Evolutionary conservation across 805 yeast species (phyloP).

Genomic region (Torulaspora indica): DNA sequence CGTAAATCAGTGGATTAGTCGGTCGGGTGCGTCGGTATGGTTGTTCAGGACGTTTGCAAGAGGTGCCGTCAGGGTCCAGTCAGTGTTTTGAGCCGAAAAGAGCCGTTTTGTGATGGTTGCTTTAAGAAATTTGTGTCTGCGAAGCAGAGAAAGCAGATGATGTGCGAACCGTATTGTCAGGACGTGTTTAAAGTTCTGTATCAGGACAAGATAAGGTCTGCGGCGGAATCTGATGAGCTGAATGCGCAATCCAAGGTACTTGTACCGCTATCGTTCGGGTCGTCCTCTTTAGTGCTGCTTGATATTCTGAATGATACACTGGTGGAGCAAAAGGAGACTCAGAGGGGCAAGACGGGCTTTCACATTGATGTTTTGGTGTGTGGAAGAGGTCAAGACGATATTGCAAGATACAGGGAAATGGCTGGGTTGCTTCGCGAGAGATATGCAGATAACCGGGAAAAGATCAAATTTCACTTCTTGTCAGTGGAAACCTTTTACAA

Average conservation of each 20-base stretch:
- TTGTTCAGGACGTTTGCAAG: not conserved
- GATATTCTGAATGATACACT: slow-evolving; percentile 61
- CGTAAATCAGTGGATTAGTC: not conserved
- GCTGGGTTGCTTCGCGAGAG: slow-evolving; percentile 19
- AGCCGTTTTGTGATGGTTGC: slow-evolving; percentile 43
- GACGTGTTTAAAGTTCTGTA: slow-evolving; percentile 50
- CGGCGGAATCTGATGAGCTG: slow-evolving; percentile 20
- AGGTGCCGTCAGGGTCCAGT: slow-evolving; percentile 2
- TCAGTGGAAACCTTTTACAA: slow-evolving; percentile 41
- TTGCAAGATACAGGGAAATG: slow-evolving; percentile 16
- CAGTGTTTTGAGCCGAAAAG: slow-evolving; percentile 27
- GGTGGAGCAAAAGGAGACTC: slow-evolving; percentile 55
- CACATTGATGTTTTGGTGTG: slow-evolving; percentile 44
- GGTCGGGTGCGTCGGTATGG: not conserved
- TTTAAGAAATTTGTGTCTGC: slow-evolving; percentile 68
- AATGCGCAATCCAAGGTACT: slow-evolving; percentile 46
- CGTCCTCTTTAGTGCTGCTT: slow-evolving; percentile 60
- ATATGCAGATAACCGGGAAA: slow-evolving; percentile 29
- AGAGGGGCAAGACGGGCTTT: slow-evolving; percentile 67
- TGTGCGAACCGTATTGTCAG: slow-evolving; percentile 58
- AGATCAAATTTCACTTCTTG: slow-evolving; percentile 40
- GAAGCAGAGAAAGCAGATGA: slow-evolving; percentile 77
- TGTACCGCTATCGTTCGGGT: slow-evolving; percentile 62
- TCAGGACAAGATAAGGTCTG: slow-evolving; percentile 24
- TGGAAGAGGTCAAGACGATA: slow-evolving; percentile 41